These are phyloP conservation scores for Moesziomyces sp. DNA, from an alignment of 1,284 basidiomycete species.

Conservation along the genomic window DNA sequence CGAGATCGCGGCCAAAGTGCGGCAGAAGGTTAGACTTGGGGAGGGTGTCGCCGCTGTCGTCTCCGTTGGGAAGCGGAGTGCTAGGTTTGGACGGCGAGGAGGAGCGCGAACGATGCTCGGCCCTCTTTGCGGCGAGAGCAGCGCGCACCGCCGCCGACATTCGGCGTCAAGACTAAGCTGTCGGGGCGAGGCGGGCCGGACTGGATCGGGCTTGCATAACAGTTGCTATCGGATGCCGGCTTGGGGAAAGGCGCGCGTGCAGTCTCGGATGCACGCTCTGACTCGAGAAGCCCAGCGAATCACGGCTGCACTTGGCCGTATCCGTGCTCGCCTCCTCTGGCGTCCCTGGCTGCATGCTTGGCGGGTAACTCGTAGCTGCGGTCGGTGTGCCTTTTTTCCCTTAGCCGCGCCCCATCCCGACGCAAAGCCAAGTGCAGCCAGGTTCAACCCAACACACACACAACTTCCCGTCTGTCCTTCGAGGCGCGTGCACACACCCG, in stretches of 20 bases:
- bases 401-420: too few relatives aligned
- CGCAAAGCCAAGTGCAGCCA: too few relatives aligned
- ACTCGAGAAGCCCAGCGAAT: too few relatives aligned
- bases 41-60: conserved; percentile 11
- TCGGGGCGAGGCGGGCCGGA: not conserved
- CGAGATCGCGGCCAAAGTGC: conserved; percentile 34
- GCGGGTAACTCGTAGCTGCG: too few relatives aligned
- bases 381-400: too few relatives aligned
- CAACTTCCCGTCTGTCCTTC: not conserved
- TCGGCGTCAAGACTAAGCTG: conserved; percentile 14
- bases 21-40: conserved; percentile 7
- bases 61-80: conserved; percentile 7
- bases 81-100: conserved; percentile 36
- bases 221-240: not conserved
- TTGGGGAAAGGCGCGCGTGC: not conserved
- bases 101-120: conserved; percentile 41
- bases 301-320: too few relatives aligned
- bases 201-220: not conserved
- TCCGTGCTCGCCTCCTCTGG: too few relatives aligned
- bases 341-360: too few relatives aligned
- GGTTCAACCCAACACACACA: too few relatives aligned
- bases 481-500: not conserved
- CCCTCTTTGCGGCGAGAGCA: conserved; percentile 52
- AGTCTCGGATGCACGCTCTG: too few relatives aligned
- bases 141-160: conserved; percentile 59